These are phyloP conservation scores for Diversispora epigaea DNA, from an alignment of 192 early-diverging fungal species.

Conservation along the genomic window DNA sequence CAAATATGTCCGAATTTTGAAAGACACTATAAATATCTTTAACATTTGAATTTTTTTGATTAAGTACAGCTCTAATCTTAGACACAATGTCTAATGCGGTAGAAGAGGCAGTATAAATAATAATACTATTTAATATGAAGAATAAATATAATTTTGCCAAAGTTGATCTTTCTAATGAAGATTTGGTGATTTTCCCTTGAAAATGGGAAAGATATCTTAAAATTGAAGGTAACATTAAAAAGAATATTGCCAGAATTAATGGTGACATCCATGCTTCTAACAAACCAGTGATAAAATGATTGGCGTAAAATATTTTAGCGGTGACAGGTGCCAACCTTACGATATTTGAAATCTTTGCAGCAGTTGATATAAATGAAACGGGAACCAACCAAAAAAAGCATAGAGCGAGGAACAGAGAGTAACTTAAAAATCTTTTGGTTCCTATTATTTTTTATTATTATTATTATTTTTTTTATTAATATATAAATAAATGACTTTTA, in stretches of 20 bases:
- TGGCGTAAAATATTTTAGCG: conserved; percentile 43
- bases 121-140: conserved; percentile 68
- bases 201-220: conserved; percentile 61
- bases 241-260: conserved; percentile 63
- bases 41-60: background rate
- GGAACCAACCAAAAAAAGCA: conserved; percentile 71
- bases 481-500: conserved; percentile 22
- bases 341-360: conserved; percentile 60
- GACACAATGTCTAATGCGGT: conserved; percentile 33
- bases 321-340: conserved; percentile 54
- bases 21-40: conserved; percentile 40
- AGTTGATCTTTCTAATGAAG: conserved; percentile 67
- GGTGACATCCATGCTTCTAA: conserved; percentile 67
- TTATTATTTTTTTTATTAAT: conserved; percentile 44
- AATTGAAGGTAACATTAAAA: conserved; percentile 63
- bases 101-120: conserved; percentile 59
- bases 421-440: conserved; percentile 42
- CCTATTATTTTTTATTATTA: too few relatives aligned
- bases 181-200: conserved; percentile 71
- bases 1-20: conserved; percentile 37
- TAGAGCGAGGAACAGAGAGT: conserved; percentile 52
- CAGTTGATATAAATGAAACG: conserved; percentile 57
- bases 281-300: conserved; percentile 56
- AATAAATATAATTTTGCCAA: conserved; percentile 73
- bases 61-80: conserved; percentile 34